These are phyloP conservation scores for Basipetospora chlamydospora DNA, from an alignment of 2,329 filamentous ascomycete species.

Conservation along the genomic window DNA sequence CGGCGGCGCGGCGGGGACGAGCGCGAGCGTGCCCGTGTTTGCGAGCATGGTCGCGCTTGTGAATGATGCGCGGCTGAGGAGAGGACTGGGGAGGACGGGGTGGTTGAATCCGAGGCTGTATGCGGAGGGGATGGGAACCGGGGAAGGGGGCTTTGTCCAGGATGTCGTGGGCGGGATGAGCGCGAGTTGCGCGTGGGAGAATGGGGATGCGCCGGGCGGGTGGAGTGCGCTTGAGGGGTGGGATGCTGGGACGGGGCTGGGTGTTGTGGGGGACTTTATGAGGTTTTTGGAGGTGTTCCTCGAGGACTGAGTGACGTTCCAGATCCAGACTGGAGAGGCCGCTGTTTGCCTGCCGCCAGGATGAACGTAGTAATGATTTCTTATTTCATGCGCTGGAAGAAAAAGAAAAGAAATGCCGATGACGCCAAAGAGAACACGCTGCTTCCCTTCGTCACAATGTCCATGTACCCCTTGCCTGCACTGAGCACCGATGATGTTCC, in stretches of 20 bases:
- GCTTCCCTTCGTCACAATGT: too few relatives aligned
- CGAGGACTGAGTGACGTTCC: not conserved
- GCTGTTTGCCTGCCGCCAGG: too few relatives aligned
- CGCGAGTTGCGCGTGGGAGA: conserved; percentile 20
- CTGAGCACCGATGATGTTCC: too few relatives aligned
- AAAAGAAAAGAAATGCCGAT: not conserved
- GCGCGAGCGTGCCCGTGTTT: conserved; percentile 38
- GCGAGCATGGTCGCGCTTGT: conserved; percentile 38
- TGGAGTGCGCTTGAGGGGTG: conserved; percentile 31
- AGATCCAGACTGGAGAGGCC: not conserved
- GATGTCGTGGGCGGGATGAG: conserved; percentile 28
- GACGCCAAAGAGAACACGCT: not conserved
- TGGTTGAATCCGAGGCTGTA: conserved; percentile 39
- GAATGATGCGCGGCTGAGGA: conserved; percentile 36
- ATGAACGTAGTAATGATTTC: too few relatives aligned
- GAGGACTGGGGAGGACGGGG: conserved; percentile 33
- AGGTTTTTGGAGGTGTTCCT: conserved; percentile 19
- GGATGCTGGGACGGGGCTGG: conserved; percentile 35
- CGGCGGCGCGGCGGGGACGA: conserved; percentile 25
- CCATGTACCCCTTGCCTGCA: too few relatives aligned
- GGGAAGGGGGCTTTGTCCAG: conserved; percentile 18
- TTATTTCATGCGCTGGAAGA: too few relatives aligned
- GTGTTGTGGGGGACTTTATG: conserved; percentile 27
- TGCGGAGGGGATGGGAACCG: too few relatives aligned
- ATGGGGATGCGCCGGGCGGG: conserved; percentile 19